These are phyloP conservation scores for Salix caprea DNA, from an alignment of 345 rosid species.

Conservation along the genomic window DNA sequence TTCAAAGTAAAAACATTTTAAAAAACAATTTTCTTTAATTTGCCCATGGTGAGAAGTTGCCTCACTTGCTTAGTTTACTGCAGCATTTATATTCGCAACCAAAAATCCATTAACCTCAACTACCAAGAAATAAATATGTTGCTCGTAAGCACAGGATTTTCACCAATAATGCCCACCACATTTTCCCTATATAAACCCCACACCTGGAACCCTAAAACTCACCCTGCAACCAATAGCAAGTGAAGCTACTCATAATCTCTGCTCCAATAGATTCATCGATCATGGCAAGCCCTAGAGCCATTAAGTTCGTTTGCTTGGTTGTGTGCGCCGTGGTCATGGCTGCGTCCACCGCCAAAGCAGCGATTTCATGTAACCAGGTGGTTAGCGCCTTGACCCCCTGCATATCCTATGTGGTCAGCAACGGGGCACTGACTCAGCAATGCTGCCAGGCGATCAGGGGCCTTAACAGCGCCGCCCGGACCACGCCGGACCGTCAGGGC, in stretches of 20 bases:
- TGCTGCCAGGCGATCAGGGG: conserved; percentile 5
- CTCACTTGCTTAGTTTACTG: not conserved
- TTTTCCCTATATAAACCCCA: not conserved
- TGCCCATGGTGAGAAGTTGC: not conserved
- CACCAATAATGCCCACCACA: not conserved
- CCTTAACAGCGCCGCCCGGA: not conserved
- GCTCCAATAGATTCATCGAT: not conserved
- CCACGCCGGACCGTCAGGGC: conserved; percentile 2
- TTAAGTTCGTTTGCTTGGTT: conserved; percentile 17
- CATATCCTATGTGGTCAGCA: conserved; percentile 12
- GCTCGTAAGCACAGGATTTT: not conserved
- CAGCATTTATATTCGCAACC: not conserved
- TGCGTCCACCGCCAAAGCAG: conserved; percentile 22
- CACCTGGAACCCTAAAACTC: not conserved
- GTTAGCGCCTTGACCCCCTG: conserved; percentile 25
- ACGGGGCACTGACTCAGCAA: not conserved
- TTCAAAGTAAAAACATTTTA: too few species aligned
- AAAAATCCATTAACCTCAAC: not conserved
- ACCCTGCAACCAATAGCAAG: not conserved
- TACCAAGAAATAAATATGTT: not conserved
- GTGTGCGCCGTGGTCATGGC: conserved; percentile 21
- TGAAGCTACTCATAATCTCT: not conserved
- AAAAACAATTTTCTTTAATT: not conserved
- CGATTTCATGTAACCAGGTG: conserved; percentile 42
- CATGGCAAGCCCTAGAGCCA: not conserved